phyloP scores from a whole-genome alignment of 345 rosid genomes.

The Arabidopsis thaliana region DNA sequence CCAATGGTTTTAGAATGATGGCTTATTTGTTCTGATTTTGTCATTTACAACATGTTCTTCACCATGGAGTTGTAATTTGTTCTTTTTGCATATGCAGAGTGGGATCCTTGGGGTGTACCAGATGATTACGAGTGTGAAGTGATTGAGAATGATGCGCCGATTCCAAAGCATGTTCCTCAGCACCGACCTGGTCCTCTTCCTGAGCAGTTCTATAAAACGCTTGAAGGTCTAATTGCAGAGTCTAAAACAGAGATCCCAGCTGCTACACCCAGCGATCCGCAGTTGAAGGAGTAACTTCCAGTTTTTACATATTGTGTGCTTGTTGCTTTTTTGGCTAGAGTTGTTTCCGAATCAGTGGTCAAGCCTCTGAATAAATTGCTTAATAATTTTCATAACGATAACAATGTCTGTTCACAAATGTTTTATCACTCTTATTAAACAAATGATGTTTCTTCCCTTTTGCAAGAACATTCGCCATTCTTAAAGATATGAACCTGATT shows the following conservation, averaged over 20 bases:
- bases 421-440: constrained; percentile 26
- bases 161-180: constrained; percentile 91
- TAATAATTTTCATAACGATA: constrained; percentile 34
- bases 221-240: constrained; percentile 55
- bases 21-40: neutral
- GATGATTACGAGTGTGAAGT: constrained; percentile 92
- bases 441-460: constrained; percentile 31
- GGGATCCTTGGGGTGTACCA: constrained; percentile 99
- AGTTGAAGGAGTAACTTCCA: constrained; percentile 52
- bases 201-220: constrained; percentile 80
- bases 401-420: constrained; percentile 35
- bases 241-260: constrained; percentile 47
- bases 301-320: constrained; percentile 29
- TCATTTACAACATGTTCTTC: neutral
- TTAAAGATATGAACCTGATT: constrained; percentile 41
- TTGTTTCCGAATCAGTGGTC: constrained; percentile 14
- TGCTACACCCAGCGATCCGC: constrained; percentile 55
- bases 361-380: constrained; percentile 30
- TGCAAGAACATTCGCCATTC: constrained; percentile 48
- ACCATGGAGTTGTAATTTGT: neutral
- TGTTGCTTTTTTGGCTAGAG: constrained; percentile 25
- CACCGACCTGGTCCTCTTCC: constrained; percentile 99
- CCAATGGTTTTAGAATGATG: neutral
- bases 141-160: constrained; percentile 86
- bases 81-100: constrained; percentile 58